These are phyloP conservation scores for Teratosphaeriaceae sp. DNA, from an alignment of 2,329 filamentous ascomycete species.

Conservation along the genomic window DNA sequence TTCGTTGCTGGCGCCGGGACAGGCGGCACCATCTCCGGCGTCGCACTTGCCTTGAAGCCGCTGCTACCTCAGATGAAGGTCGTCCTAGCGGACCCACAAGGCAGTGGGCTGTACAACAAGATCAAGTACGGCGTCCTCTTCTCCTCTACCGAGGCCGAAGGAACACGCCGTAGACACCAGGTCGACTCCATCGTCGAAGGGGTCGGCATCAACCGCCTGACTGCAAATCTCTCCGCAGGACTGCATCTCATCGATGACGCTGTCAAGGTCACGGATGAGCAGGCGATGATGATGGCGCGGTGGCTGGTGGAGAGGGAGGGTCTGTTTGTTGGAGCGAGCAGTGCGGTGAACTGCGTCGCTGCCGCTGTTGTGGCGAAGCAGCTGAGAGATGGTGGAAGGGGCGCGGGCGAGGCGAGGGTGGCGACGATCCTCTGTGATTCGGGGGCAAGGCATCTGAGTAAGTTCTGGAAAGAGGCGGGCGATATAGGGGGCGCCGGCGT, in stretches of 20 bases:
- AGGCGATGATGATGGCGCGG: conserved; percentile 88
- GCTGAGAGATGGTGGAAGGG: conserved; percentile 48
- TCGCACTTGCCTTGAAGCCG: conserved; percentile 76
- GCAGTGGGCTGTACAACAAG: conserved; percentile 87
- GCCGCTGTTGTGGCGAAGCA: conserved; percentile 62
- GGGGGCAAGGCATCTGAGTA: conserved; percentile 70
- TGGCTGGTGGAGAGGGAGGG: conserved; percentile 96
- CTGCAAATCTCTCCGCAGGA: conserved; percentile 84
- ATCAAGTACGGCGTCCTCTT: conserved; percentile 96
- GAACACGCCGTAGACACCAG: conserved; percentile 79
- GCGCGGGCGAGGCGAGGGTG: too few species aligned
- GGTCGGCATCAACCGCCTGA: conserved; percentile 92
- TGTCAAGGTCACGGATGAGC: conserved; percentile 76
- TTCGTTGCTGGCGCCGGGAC: conserved; percentile 94
- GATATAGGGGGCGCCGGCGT: conserved; percentile 51
- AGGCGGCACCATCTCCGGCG: conserved; percentile 85
- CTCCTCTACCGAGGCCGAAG: conserved; percentile 78
- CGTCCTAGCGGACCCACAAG: conserved; percentile 88
- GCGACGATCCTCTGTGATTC: conserved; percentile 81
- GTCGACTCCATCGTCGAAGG: conserved; percentile 96
- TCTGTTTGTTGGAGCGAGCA: conserved; percentile 89
- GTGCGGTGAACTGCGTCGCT: conserved; percentile 90
- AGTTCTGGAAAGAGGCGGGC: conserved; percentile 72
- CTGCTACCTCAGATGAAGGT: conserved; percentile 57
- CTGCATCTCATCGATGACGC: conserved; percentile 84